A percentile compares a stretch with the other conserved stretches of the same genome.
These are phyloP conservation scores for Gautieria morchelliformis DNA, from an alignment of 768 basidiomycete species.

Conservation along the genomic window DNA sequence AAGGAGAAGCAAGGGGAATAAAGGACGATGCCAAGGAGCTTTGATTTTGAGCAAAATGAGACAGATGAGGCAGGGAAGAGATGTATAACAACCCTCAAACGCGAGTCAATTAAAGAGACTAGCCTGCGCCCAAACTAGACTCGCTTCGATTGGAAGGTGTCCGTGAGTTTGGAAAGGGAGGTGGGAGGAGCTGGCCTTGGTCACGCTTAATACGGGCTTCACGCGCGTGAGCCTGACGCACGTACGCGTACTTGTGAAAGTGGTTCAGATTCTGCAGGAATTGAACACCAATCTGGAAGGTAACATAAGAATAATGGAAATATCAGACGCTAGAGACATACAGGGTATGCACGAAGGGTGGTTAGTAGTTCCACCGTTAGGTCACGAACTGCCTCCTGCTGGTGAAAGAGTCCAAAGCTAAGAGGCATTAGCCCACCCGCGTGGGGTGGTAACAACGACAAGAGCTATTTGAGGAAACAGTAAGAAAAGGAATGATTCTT, in stretches of 20 bases:
- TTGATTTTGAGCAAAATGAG: background rate
- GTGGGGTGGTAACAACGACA: conserved; percentile 67
- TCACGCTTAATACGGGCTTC: conserved; percentile 25
- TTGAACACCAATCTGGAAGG: conserved; percentile 60
- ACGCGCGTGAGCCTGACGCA: conserved; percentile 66
- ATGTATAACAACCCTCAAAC: background rate
- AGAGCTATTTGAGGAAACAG: conserved; percentile 41
- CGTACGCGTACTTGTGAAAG: conserved; percentile 83
- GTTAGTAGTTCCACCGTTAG: conserved; percentile 79
- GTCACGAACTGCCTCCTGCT: conserved; percentile 64
- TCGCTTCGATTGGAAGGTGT: conserved; percentile 40
- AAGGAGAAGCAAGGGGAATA: background rate
- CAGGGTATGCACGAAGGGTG: conserved; percentile 65
- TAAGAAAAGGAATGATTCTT: background rate
- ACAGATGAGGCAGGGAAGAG: background rate
- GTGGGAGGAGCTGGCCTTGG: conserved; percentile 23
- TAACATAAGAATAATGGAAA: conserved; percentile 9
- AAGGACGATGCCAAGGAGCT: background rate
- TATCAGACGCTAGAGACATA: conserved; percentile 27
- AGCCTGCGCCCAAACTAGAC: conserved; percentile 30
- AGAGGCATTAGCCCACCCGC: conserved; percentile 77
- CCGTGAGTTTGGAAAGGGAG: conserved; percentile 22
- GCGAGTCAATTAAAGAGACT: background rate
- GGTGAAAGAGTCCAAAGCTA: conserved; percentile 88
- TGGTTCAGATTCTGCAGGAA: conserved; percentile 76